A percentile compares a stretch with the other conserved stretches of the same genome.
phyloP scores from a whole-genome alignment of 176 grass and related monocot genomes.

The Oryza coarctata region DNA sequence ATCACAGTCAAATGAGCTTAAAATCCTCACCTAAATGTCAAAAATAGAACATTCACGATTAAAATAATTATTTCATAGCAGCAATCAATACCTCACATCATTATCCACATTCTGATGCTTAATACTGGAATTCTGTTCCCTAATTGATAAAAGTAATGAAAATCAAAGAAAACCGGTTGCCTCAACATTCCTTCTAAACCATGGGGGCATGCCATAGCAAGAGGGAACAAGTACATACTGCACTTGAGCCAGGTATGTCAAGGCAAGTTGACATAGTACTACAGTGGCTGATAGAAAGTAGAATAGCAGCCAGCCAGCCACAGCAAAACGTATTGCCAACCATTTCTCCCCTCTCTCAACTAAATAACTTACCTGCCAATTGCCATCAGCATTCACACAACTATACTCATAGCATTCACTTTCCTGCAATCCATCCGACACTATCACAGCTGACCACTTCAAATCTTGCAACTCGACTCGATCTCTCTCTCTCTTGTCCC shows the following conservation, averaged over 20 bases:
- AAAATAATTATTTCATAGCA: background rate
- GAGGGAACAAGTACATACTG: no score
- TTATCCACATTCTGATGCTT: background rate
- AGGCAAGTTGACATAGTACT: background rate
- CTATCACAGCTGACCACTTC: background rate
- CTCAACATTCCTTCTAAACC: background rate
- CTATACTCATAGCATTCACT: background rate
- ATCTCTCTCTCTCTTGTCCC: background rate
- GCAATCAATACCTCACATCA: constrained; percentile 18
- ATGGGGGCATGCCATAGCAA: background rate
- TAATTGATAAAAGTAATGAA: background rate
- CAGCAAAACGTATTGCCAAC: background rate
- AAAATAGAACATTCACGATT: background rate
- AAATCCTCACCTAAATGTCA: background rate
- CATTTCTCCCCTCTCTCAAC: background rate
- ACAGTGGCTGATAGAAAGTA: background rate
- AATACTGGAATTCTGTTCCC: background rate
- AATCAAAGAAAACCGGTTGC: background rate
- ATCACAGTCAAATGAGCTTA: background rate
- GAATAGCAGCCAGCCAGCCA: background rate
- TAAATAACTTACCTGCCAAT: no score
- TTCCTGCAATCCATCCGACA: background rate
- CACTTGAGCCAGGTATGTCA: no score
- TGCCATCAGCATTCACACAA: background rate
- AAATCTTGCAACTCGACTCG: background rate